These are phyloP conservation scores for Solanum paucissectum DNA, from an alignment of 257 asterid genomes.

Conservation along the genomic window DNA sequence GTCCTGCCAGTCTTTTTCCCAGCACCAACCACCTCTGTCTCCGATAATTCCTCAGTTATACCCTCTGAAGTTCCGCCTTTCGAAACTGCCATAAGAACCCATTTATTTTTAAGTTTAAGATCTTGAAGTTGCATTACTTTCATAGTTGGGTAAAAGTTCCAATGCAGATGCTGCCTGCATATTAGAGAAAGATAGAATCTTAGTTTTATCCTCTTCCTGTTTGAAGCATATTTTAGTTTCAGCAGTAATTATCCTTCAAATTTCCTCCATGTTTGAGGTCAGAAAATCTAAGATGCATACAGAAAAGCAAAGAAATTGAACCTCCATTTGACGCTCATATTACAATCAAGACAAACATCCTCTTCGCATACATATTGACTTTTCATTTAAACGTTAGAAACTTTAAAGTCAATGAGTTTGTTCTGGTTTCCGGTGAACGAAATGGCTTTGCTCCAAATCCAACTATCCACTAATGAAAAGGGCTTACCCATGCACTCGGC, in stretches of 20 bases:
- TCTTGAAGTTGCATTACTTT: slow-evolving; percentile 37
- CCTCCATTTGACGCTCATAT: background rate
- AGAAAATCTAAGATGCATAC: background rate
- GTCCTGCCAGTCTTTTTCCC: slow-evolving; percentile 39
- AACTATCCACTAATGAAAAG: background rate
- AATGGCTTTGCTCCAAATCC: background rate
- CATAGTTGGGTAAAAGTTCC: slow-evolving; percentile 20
- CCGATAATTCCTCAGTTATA: slow-evolving; percentile 29
- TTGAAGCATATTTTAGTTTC: background rate
- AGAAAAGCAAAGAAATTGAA: background rate
- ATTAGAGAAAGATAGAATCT: background rate
- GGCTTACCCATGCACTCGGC: background rate
- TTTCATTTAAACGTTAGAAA: background rate
- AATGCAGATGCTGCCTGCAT: slow-evolving; percentile 49
- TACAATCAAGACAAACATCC: background rate
- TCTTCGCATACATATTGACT: background rate
- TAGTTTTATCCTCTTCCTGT: background rate
- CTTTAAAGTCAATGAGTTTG: background rate
- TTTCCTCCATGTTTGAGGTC: background rate
- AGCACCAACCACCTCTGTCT: slow-evolving; percentile 29
- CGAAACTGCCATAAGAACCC: slow-evolving; percentile 43
- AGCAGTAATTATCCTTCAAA: background rate
- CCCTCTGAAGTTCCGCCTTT: slow-evolving; percentile 23
- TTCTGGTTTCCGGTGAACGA: background rate
- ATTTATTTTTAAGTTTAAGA: slow-evolving; percentile 24